Conservation (phyloP, 768 basidiomycete genomes). For the Boletus rubroflammeus region DNA sequence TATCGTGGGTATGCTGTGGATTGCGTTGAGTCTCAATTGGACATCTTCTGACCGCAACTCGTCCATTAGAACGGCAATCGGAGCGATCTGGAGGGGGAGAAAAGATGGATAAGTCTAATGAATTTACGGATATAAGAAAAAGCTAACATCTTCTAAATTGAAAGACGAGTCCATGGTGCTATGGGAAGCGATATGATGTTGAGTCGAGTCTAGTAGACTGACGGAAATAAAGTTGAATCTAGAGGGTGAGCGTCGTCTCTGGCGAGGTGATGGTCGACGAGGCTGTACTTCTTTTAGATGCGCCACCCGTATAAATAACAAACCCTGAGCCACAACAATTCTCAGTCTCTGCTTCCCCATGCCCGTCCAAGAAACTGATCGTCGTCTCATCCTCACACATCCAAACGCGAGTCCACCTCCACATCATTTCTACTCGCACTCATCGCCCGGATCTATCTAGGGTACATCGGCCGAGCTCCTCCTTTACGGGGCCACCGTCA, state of each 20-base stretch:
- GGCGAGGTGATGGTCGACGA: not conserved
- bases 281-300: slow-evolving; percentile 8
- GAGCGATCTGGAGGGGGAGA: slow-evolving; percentile 62
- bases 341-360: slow-evolving; percentile 34
- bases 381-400: slow-evolving; percentile 52
- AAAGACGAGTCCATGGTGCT: slow-evolving; percentile 63
- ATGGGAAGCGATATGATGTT: not conserved
- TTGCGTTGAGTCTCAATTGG: slow-evolving; percentile 91
- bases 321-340: slow-evolving; percentile 8
- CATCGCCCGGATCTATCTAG: slow-evolving; percentile 32
- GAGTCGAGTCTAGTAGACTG: not conserved
- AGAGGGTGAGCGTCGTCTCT: not conserved
- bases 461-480: slow-evolving; percentile 65
- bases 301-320: slow-evolving; percentile 22
- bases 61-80: slow-evolving; percentile 96
- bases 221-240: not conserved
- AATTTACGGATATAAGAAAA: slow-evolving; percentile 1
- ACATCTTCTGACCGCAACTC: slow-evolving; percentile 98
- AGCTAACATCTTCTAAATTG: slow-evolving; percentile 64
- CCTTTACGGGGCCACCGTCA: slow-evolving; percentile 81
- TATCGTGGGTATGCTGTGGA: slow-evolving; percentile 96
- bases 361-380: slow-evolving; percentile 49
- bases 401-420: slow-evolving; percentile 45
- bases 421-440: not conserved
- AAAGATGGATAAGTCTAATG: slow-evolving; percentile 12